Base-by-base conservation (phyloP, 2,329 filamentous ascomycete genomes). In the Clarireedia paspali region DNA sequence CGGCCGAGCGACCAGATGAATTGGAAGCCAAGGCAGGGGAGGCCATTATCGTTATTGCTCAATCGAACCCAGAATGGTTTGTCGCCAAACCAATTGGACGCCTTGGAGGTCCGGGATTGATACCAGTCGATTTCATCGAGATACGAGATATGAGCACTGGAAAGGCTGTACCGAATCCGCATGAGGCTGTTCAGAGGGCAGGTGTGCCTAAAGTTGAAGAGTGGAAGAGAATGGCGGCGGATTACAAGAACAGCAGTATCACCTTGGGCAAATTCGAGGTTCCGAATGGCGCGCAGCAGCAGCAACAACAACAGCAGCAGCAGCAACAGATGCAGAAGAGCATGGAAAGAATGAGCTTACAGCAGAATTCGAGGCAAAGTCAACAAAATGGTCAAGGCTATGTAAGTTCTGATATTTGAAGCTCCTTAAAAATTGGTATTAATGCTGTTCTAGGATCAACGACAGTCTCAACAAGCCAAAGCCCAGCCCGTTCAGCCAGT, bases 161-260 rank as follows among this genome's bases (percentile, higher is more conserved):
- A 50, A 83, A 88, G 63, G 81, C 91, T 0, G 90, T 96, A 1
- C 72, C 81, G 17, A 90, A 97, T 70, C 84, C 92, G 0, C 78
- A 88, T 26, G 91, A 91, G 30, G 92, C 94, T 1, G 89, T 99
- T 55, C 83, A 84, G 65, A 85, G 86, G 64, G 94, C 94, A 1
- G 91, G 92, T 20, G 91, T 99, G 6, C 94, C 94, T 12, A 87
- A 86, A 66, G 94, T 99, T 3, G 94, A 99, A 69, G 94, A 99
- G 67, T 99, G 94, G 94, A 99, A 99, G 77, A 95, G 95, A 74
- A 96, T 96, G 90, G 91, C 94, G 0, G 92, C 92, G 55, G 92
- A 96, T 62, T 99, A 99, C 74, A 99, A 99, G 77, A 96, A 97
- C 70, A 96, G 91, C 71, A 97, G 94, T 73, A 97, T 99, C 69